Evolutionary conservation across 352 stramenopile genomes (phyloP), one percentile per base, ranked within the genome.

Genomic region (Phytophthora ramorum): DNA sequence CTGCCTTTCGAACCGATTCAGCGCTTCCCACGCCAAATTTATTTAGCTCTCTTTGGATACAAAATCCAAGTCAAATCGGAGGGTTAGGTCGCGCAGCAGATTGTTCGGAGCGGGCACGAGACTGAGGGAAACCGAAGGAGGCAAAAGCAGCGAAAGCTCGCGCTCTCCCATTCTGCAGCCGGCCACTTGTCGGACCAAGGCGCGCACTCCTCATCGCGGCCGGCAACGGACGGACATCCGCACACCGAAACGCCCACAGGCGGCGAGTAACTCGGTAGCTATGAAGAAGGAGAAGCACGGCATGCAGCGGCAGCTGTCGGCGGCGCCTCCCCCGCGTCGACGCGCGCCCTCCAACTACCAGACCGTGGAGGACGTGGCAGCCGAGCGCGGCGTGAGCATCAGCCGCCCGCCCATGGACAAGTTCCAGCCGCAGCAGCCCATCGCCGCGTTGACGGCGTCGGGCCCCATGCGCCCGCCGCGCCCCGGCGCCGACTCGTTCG

Each of bases 301-400:
- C 10, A 22, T 73, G 54, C 63, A 73, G 54, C 69, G 63, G 26
- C 63, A 76, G 55, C 26, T 58, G 35, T 64, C 69, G 16, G 63
- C 58, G 26, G 60, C 53, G 44, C 55, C 44, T 16, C 59, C 53
- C 40, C 74, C 71, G 38, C 82, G 85, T 3, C 80, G 85, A 2
- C 85, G 85, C 45, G 83, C 85, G 34, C 26, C 69, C 22, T 94
- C 86, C 54, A 94, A 94, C 70, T 94, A 94, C 69, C 86, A 94
- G 73, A 90, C 75, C 40, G 71, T 94, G 10, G 82, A 92, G 46
- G 83, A 91, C 70, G 75, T 79, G 26, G 78, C 61, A 52, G 71
- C 73, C 0, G 66, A 87, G 58, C 75, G 79, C 53, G 64, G 71
- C 32, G 70, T 76, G 30, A 74, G 76, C 51, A 78, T 84, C 48